Evolutionary conservation across 2,329 filamentous ascomycete species (phyloP).

Genomic region (Colletotrichum agaves): DNA sequence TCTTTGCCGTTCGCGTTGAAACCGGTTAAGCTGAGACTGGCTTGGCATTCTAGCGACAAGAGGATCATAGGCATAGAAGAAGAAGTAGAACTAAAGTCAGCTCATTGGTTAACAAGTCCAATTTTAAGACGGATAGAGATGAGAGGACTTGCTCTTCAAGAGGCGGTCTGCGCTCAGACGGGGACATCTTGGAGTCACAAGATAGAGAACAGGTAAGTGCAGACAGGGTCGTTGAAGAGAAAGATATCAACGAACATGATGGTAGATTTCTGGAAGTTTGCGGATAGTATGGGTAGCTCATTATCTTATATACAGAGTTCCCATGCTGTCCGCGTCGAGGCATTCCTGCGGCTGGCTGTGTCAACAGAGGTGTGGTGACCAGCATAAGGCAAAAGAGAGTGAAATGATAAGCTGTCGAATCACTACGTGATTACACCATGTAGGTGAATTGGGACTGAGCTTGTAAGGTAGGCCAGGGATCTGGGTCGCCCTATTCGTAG

Average conservation of each 20-base stretch:
- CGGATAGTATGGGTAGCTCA: background rate
- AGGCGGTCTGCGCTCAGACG: background rate
- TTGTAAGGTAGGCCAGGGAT: background rate
- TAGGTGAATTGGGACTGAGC: background rate
- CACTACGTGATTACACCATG: background rate
- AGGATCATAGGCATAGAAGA: conserved; percentile 1
- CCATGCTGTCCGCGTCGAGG: background rate
- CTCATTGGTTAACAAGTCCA: background rate
- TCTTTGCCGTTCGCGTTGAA: background rate
- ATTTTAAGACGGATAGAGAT: background rate
- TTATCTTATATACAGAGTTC: conserved; percentile 7
- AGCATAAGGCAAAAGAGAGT: background rate
- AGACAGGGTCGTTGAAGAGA: background rate
- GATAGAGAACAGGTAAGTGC: background rate
- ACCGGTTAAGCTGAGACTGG: conserved; percentile 17
- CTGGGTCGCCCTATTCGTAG: conserved; percentile 15
- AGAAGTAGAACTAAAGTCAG: background rate
- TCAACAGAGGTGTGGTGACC: background rate
- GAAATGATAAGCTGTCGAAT: background rate
- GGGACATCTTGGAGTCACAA: background rate
- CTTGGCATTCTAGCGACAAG: background rate
- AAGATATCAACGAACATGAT: background rate
- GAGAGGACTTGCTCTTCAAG: background rate
- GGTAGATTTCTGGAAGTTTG: background rate
- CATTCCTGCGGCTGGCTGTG: background rate